Percentiles rank a stretch among this genome's conserved stretches.
These are phyloP conservation scores for grape (Vitis vinifera) DNA, from an alignment of 164 flowering plant genomes.

Conservation along the genomic window ASM3070453v1 NC_081814.1:9108001-9108500, in stretches of 20 bases:
- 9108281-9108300: slow-evolving; percentile 22
- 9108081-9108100: too few relatives aligned
- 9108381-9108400: slow-evolving; percentile 29
- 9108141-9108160: too few relatives aligned
- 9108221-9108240: too few relatives aligned
- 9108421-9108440: slow-evolving; percentile 25
- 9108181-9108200: too few relatives aligned
- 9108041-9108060: too few relatives aligned
- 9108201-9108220: too few relatives aligned
- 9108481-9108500: slow-evolving; percentile 38
- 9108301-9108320: slow-evolving; percentile 29
- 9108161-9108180: too few relatives aligned
- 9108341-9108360: slow-evolving; percentile 39
- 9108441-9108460: slow-evolving; percentile 21
- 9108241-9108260: too few relatives aligned
- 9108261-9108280: not conserved
- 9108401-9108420: slow-evolving; percentile 30
- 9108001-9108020: too few relatives aligned
- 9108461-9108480: slow-evolving; percentile 34
- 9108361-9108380: slow-evolving; percentile 28
- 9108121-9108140: not conserved
- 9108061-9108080: too few relatives aligned
- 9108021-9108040: too few relatives aligned
- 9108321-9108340: slow-evolving; percentile 35
- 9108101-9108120: slow-evolving; percentile 20